A percentile compares a stretch with the other conserved stretches of the same genome.
These are phyloP conservation scores for Colletotrichum cereale DNA, from an alignment of 2,329 filamentous ascomycete genomes.

Conservation along the genomic window DNA sequence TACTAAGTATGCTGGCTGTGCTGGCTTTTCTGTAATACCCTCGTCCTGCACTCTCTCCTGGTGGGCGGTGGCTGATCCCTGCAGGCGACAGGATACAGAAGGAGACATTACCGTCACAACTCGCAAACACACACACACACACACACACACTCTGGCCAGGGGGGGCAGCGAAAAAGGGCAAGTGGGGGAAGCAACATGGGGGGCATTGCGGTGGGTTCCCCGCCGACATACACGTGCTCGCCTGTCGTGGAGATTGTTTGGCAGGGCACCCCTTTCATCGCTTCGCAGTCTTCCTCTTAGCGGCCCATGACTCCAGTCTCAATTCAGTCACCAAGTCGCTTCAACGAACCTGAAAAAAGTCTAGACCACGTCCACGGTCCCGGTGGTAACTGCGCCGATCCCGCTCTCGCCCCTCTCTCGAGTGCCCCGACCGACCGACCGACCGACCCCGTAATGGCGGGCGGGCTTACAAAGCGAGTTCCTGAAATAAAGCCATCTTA, in stretches of 20 bases:
- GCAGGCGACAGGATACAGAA: slow-evolving; percentile 12
- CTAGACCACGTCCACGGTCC: neutral
- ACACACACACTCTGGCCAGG: neutral
- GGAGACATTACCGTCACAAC: slow-evolving; percentile 3
- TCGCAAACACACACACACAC: neutral
- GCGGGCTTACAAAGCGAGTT: slow-evolving; percentile 28
- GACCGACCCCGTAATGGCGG: neutral
- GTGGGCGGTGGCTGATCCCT: slow-evolving; percentile 24
- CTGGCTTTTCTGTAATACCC: slow-evolving; percentile 1
- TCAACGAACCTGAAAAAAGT: neutral
- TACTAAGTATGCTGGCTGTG: too few species aligned
- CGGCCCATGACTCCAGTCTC: neutral
- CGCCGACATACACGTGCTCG: slow-evolving; percentile 29
- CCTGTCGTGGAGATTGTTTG: neutral
- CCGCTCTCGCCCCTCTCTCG: neutral
- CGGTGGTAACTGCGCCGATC: neutral
- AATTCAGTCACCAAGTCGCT: neutral
- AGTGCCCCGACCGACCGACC: neutral
- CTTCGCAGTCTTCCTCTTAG: neutral
- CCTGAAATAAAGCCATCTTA: slow-evolving; percentile 26
- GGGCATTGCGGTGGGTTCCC: slow-evolving; percentile 1
- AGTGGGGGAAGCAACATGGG: slow-evolving; percentile 29
- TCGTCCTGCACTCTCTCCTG: neutral
- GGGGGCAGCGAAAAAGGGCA: slow-evolving; percentile 1
- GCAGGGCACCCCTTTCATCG: neutral